A percentile compares a stretch with the other conserved stretches of the same genome.
These are phyloP conservation scores for Penicillium taxi DNA, from an alignment of 495 filamentous ascomycete genomes.

Conservation along the genomic window DNA sequence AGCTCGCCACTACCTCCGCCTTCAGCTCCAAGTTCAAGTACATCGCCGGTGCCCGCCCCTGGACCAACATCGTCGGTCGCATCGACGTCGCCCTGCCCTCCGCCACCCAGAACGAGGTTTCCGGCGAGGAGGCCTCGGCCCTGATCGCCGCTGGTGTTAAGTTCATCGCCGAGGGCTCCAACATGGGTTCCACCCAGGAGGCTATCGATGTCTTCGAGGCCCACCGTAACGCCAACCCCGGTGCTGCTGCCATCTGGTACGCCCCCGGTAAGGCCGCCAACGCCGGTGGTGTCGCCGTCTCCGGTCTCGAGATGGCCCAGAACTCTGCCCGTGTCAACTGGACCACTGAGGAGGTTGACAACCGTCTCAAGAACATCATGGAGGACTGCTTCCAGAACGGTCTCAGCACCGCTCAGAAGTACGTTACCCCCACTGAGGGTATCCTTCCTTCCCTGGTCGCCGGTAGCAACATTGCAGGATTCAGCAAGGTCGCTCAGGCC, in stretches of 20 bases:
- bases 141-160: constrained; percentile 68
- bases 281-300: constrained; percentile 94
- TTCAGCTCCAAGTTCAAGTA: constrained; percentile 72
- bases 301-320: constrained; percentile 98
- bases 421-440: constrained; percentile 66
- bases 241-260: constrained; percentile 77
- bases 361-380: constrained; percentile 91
- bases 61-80: constrained; percentile 69
- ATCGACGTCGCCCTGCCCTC: constrained; percentile 88
- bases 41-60: constrained; percentile 80
- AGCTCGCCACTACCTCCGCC: constrained; percentile 42
- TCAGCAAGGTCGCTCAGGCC: constrained; percentile 88
- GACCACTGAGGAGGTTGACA: constrained; percentile 85
- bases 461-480: constrained; percentile 94
- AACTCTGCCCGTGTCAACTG: constrained; percentile 81
- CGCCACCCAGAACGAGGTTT: constrained; percentile 94
- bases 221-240: constrained; percentile 59
- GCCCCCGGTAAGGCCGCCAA: constrained; percentile 91
- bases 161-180: constrained; percentile 94
- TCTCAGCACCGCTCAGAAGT: constrained; percentile 81
- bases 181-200: constrained; percentile 97
- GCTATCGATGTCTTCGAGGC: constrained; percentile 94
- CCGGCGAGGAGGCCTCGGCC: constrained; percentile 74
- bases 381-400: constrained; percentile 87
- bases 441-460: constrained; percentile 84